These are phyloP conservation scores for Globisporangium okanoganense DNA, from an alignment of 352 stramenopile genomes.

Conservation along the genomic window DNA sequence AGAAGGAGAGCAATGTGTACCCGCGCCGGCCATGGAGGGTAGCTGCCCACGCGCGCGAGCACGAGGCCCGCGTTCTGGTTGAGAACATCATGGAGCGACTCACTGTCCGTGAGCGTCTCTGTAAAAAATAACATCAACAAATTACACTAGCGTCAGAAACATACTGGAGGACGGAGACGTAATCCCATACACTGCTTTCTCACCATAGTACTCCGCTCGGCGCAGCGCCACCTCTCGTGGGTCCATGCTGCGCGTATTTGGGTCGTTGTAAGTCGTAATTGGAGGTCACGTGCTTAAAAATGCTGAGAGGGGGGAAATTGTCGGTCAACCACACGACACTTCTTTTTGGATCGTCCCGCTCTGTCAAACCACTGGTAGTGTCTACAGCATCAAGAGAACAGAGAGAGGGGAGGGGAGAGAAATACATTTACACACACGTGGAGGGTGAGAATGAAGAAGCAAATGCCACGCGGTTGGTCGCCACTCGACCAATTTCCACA, in stretches of 20 bases:
- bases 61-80: constrained; percentile 78
- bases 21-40: constrained; percentile 79
- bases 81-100: constrained; percentile 60
- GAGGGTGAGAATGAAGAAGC: neutral
- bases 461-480: neutral
- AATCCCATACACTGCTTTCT: neutral
- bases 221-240: constrained; percentile 33
- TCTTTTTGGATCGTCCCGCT: neutral
- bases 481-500: constrained; percentile 6
- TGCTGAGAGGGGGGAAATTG: neutral
- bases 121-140: constrained; percentile 4
- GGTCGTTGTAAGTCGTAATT: neutral
- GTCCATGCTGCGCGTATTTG: constrained; percentile 22
- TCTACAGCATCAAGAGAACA: neutral
- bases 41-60: constrained; percentile 70
- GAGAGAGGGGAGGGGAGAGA: neutral
- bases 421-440: neutral
- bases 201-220: constrained; percentile 59
- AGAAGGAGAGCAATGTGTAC: constrained; percentile 25
- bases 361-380: neutral
- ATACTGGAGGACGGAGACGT: neutral
- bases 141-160: neutral
- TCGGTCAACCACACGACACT: neutral
- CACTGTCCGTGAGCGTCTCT: constrained; percentile 62
- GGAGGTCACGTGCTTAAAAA: neutral